A percentile compares a stretch with the other conserved stretches of the same genome.
Evolutionary conservation across 192 early-diverging fungal genomes (phyloP).

Genomic region (Backusella morwellensis): DNA sequence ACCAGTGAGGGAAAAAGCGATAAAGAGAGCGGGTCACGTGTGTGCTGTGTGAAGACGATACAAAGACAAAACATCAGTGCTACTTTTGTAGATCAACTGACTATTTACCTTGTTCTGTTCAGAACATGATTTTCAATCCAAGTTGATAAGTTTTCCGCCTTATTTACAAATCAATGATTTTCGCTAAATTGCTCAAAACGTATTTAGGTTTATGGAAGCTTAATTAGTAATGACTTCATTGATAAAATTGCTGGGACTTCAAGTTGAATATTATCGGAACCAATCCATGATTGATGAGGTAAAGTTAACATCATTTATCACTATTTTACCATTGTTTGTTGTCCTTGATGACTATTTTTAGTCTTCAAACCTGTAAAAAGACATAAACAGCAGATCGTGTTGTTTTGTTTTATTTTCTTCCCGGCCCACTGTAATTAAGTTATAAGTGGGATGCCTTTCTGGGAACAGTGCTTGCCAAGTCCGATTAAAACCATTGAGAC

Average conservation of each 20-base stretch:
- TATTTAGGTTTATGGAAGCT: not conserved
- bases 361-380: not conserved
- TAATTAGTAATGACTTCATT: not conserved
- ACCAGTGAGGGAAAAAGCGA: not conserved
- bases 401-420: not conserved
- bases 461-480: not conserved
- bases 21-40: not conserved
- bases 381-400: not conserved
- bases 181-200: not conserved
- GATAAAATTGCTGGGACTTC: too few relatives aligned
- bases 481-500: constrained; percentile 1
- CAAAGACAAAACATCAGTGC: not conserved
- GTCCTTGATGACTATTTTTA: not conserved
- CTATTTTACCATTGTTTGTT: not conserved
- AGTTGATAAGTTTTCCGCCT: too few relatives aligned
- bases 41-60: not conserved
- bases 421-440: not conserved
- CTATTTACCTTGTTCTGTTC: not conserved
- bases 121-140: too few relatives aligned
- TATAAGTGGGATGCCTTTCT: constrained; percentile 1
- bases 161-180: too few relatives aligned
- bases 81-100: not conserved
- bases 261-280: not conserved
- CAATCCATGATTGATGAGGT: not conserved
- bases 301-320: not conserved